Evolutionary conservation across 495 filamentous ascomycete genomes (phyloP), one percentile per base, ranked within the genome.

Genomic region (Podospora appendiculata): DNA sequence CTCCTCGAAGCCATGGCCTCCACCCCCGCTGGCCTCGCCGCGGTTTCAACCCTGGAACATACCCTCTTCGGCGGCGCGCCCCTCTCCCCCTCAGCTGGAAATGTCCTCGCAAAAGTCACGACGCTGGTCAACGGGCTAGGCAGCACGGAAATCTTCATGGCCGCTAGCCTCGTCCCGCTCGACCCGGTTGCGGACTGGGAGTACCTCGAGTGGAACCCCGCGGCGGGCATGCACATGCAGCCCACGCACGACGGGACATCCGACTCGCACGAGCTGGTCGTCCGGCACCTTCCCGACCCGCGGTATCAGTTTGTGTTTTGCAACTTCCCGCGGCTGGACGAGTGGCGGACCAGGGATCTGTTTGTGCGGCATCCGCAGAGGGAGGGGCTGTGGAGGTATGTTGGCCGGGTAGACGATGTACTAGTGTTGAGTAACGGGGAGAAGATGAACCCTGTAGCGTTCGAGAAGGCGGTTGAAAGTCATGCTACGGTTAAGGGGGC

Each of bases 341-440:
- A 75, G 47, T 80, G 72, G 50, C 58, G 62, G 18, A 79, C 71
- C 19, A 72, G 71, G 41, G 79, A 83, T 59, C 68, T 83, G 0
- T 85, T 72, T 47, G 56, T 61, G 1, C 63, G 61, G 13, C 75
- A 79, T 46, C 71, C 77, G 0, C 55, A 59, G 1, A 62, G 67
- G 19, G 59, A 68, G 0, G 57, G 65, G 8, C 60, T 71, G 32
- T 82, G 76, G 79, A 56, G 51, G 8, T 76, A 72, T 53, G 51
- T 58, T 25, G 74, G 77, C 0, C 66, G 80, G 25, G 51, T 58
- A 0, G 79, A 85, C 52, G 80, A 84, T 54, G 59, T 81, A 32
- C 72, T 85, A 36, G 77, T 79, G 0, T 68, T 84, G 44, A 68
- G 66, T 11, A 81, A 77, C 52, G 80, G 78, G 3, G 74, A 82